A percentile compares a stretch with the other conserved stretches of the same genome.
These are phyloP conservation scores for Chrysanthemum makinoi DNA, from an alignment of 129 eudicot species.

Conservation along the genomic window DNA sequence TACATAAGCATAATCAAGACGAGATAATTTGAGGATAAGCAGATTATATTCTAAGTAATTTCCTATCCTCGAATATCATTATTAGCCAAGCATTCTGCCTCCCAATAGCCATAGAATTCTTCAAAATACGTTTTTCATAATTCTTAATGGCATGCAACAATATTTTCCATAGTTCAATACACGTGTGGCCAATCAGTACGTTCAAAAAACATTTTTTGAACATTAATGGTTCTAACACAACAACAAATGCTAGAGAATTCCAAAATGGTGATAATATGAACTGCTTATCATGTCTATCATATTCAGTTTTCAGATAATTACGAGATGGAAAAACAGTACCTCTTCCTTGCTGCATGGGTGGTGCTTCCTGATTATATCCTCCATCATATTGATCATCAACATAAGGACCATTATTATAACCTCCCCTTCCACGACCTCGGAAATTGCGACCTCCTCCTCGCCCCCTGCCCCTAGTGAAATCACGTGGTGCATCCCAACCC, in stretches of 20 bases:
- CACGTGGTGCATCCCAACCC: constrained; percentile 68
- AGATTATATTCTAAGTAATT: too few relatives aligned
- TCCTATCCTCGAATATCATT: too few relatives aligned
- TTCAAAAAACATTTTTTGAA: too few relatives aligned
- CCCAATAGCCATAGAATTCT: too few relatives aligned
- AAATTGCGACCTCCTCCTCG: constrained; percentile 67
- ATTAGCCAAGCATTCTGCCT: too few relatives aligned
- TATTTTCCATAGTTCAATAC: too few relatives aligned
- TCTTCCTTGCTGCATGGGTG: constrained; percentile 43
- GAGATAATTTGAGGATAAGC: too few relatives aligned
- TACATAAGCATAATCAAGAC: too few relatives aligned
- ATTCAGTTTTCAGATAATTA: not conserved
- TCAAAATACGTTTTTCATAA: too few relatives aligned
- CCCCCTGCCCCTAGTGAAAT: constrained; percentile 73
- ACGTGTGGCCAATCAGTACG: too few relatives aligned
- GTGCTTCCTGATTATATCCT: constrained; percentile 68
- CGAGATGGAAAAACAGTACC: constrained; percentile 20
- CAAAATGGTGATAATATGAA: not conserved
- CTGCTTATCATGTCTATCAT: too few relatives aligned
- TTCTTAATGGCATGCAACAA: too few relatives aligned
- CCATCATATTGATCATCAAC: constrained; percentile 57
- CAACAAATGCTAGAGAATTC: not conserved
- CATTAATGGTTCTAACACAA: not conserved
- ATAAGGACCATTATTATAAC: constrained; percentile 50
- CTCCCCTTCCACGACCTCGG: constrained; percentile 90